Evolutionary conservation across 495 filamentous ascomycete genomes (phyloP).

Genomic region (Talaromyces adpressus): DNA sequence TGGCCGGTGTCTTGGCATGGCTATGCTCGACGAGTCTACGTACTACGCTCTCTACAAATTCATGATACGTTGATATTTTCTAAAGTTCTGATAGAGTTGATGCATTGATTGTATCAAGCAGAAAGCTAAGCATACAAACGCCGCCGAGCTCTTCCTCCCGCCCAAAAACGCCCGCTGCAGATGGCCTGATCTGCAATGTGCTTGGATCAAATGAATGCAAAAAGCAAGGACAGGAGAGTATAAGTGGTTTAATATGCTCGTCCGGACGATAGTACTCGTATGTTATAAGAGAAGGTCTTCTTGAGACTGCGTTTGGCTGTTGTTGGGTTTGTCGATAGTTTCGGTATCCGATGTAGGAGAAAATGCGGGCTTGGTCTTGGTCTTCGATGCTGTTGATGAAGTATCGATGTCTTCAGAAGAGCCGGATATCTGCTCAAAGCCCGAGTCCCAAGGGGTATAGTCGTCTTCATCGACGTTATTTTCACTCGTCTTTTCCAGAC

Average conservation of each 20-base stretch:
- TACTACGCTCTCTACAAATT: neutral
- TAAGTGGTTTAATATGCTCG: neutral
- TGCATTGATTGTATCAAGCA: neutral
- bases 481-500: neutral
- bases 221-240: neutral
- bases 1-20: neutral
- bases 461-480: conserved; percentile 1
- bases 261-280: neutral
- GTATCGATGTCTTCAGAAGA: neutral
- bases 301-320: neutral
- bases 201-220: neutral
- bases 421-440: conserved; percentile 5
- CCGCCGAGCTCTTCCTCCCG: neutral
- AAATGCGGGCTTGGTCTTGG: neutral
- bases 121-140: neutral
- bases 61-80: neutral
- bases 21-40: neutral
- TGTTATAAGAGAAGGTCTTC: conserved; percentile 4
- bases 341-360: neutral
- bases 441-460: conserved; percentile 2
- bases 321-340: neutral
- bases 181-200: conserved; percentile 1
- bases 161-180: conserved; percentile 4
- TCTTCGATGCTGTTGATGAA: conserved; percentile 15
- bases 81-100: neutral